These are phyloP conservation scores for Fallopia convolvulus DNA, from an alignment of 148 eudicot species.

Conservation along the genomic window DNA sequence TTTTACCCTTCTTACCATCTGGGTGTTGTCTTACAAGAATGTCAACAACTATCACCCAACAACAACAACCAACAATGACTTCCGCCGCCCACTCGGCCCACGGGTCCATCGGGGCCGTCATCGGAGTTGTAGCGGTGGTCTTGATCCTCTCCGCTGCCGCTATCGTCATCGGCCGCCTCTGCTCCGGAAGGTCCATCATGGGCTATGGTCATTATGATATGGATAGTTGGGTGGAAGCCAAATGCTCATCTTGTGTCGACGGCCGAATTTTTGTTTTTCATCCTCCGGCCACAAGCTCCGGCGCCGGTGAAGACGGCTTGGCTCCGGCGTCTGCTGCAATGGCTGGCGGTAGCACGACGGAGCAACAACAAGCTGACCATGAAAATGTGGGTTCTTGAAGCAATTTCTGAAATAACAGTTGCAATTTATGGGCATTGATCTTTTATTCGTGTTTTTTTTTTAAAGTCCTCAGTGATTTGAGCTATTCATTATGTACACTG, in stretches of 20 bases:
- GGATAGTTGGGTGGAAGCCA: conserved; percentile 26
- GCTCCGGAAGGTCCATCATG: conserved; percentile 34
- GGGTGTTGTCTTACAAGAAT: not conserved
- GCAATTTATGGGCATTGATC: not conserved
- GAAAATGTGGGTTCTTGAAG: conserved; percentile 2
- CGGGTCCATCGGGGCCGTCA: conserved; percentile 35
- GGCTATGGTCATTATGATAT: conserved; percentile 34
- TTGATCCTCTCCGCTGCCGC: conserved; percentile 23
- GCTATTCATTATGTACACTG: not conserved
- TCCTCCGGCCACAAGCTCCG: not conserved
- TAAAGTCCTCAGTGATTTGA: not conserved
- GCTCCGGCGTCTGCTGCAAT: not conserved
- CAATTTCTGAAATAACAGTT: not conserved
- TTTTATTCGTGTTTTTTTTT: not conserved
- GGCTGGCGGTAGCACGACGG: not conserved
- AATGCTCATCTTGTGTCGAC: conserved; percentile 29
- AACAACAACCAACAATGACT: not conserved
- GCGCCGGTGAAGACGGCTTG: not conserved
- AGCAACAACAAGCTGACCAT: conserved; percentile 1
- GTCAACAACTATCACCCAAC: not conserved
- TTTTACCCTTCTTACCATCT: not conserved
- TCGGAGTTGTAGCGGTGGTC: conserved; percentile 42
- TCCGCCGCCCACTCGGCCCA: not conserved
- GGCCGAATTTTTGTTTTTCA: conserved; percentile 9
- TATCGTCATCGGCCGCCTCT: conserved; percentile 34